Conservation (phyloP, 768 basidiomycete species). For the Rhizopogon vesiculosus region DNA sequence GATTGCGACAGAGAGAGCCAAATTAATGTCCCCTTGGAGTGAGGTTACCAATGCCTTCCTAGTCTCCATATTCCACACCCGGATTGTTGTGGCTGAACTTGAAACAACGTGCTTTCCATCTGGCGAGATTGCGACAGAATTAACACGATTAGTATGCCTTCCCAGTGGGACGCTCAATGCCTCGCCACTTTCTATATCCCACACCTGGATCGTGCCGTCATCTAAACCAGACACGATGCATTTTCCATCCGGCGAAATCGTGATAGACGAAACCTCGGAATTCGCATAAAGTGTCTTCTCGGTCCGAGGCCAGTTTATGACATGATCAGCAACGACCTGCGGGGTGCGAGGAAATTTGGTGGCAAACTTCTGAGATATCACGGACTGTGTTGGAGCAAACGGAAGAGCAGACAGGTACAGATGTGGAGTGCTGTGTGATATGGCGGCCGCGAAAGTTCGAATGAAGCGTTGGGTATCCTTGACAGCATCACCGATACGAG, state of each 20-base stretch:
- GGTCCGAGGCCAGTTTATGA: not conserved
- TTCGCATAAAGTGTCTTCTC: not conserved
- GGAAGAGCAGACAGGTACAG: slow-evolving; percentile 21
- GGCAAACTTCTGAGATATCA: slow-evolving; percentile 9
- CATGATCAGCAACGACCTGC: not conserved
- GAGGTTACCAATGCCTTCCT: not conserved
- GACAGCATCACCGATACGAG: not conserved
- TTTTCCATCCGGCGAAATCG: not conserved
- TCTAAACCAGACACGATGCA: not conserved
- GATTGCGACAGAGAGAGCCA: slow-evolving; percentile 7
- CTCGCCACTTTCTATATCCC: not conserved
- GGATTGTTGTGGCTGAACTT: not conserved
- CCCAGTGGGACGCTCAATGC: not conserved
- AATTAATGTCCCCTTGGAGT: not conserved
- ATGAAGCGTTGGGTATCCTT: slow-evolving; percentile 10
- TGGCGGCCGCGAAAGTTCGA: slow-evolving; percentile 4
- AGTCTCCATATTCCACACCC: not conserved
- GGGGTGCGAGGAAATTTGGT: not conserved
- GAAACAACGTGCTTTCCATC: not conserved
- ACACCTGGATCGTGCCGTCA: not conserved
- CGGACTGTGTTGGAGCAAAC: slow-evolving; percentile 21
- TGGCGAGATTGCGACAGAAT: not conserved
- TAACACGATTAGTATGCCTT: not conserved
- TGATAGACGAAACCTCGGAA: rapidly evolving
- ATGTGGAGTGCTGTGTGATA: slow-evolving; percentile 16